Conservation (phyloP, 208 protist genomes). For the Crithidia brevicula region DNA sequence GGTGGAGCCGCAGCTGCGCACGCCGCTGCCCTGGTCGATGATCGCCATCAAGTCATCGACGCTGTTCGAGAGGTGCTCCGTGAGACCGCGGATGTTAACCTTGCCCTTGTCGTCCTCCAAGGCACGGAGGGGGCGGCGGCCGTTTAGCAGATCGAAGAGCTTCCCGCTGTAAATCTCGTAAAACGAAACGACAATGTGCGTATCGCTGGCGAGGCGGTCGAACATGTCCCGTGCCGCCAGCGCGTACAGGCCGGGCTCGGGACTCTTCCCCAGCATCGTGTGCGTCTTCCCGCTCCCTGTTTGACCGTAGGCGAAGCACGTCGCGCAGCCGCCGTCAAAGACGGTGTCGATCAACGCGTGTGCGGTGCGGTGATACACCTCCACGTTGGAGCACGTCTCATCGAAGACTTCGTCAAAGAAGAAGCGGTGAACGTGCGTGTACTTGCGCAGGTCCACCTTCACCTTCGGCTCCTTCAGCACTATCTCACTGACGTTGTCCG, state of each 20-base stretch:
- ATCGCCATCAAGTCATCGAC: conserved; percentile 70
- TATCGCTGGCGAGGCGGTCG: conserved; percentile 42
- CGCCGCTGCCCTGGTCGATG: conserved; percentile 82
- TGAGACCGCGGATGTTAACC: conserved; percentile 74
- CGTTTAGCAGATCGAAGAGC: conserved; percentile 78
- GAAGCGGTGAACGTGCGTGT: conserved; percentile 96
- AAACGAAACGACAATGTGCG: conserved; percentile 59
- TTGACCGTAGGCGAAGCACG: conserved; percentile 92
- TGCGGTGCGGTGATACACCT: conserved; percentile 90
- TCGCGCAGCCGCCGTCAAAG: conserved; percentile 67
- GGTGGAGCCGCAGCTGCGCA: conserved; percentile 88
- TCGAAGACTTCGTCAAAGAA: conserved; percentile 96
- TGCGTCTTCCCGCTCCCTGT: conserved; percentile 94
- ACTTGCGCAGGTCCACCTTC: conserved; percentile 95
- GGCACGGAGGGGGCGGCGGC: conserved; percentile 59
- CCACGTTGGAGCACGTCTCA: conserved; percentile 84
- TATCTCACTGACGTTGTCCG: conserved; percentile 70
- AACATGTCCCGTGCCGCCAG: conserved; percentile 78
- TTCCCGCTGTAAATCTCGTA: conserved; percentile 90
- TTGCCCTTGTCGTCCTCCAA: conserved; percentile 69
- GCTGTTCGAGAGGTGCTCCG: conserved; percentile 47
- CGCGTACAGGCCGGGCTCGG: conserved; percentile 72
- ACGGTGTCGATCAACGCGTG: conserved; percentile 66
- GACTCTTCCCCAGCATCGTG: conserved; percentile 85
- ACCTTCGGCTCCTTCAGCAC: conserved; percentile 88